phyloP scores from a whole-genome alignment of 108 stramenopile genomes.

The Pseudonitzschia delicatissima region DNA sequence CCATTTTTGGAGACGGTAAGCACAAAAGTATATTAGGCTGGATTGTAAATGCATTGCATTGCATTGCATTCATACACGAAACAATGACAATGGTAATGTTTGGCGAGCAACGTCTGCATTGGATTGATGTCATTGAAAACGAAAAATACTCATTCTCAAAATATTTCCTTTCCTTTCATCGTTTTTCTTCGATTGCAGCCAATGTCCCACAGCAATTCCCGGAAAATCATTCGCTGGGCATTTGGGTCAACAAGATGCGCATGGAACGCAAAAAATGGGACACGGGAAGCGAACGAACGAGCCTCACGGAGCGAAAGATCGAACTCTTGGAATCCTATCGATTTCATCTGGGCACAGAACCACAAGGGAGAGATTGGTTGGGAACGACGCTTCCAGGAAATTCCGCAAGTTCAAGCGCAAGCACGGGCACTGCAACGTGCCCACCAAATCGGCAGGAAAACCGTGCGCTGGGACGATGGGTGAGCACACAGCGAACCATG shows the following conservation, averaged over 20 bases:
- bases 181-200: conserved; percentile 4
- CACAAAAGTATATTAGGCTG: not conserved
- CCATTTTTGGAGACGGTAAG: conserved; percentile 44
- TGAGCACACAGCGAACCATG: conserved; percentile 44
- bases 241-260: conserved; percentile 65
- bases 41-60: not conserved
- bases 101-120: not conserved
- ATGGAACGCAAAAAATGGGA: conserved; percentile 57
- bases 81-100: not conserved
- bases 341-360: conserved; percentile 58
- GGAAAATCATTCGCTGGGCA: conserved; percentile 38
- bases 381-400: conserved; percentile 47
- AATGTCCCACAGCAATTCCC: conserved; percentile 59
- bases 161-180: not conserved
- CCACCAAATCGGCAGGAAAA: conserved; percentile 50
- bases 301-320: conserved; percentile 38
- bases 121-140: not conserved
- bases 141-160: no score
- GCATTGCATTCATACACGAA: not conserved
- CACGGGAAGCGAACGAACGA: conserved; percentile 32
- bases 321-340: conserved; percentile 39
- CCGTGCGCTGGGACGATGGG: conserved; percentile 58
- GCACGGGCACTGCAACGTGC: conserved; percentile 49
- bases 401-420: conserved; percentile 33
- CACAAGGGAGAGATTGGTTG: conserved; percentile 52